Evolutionary conservation across 345 rosid species (phyloP).

Genomic region (Sonneratia alba): DNA sequence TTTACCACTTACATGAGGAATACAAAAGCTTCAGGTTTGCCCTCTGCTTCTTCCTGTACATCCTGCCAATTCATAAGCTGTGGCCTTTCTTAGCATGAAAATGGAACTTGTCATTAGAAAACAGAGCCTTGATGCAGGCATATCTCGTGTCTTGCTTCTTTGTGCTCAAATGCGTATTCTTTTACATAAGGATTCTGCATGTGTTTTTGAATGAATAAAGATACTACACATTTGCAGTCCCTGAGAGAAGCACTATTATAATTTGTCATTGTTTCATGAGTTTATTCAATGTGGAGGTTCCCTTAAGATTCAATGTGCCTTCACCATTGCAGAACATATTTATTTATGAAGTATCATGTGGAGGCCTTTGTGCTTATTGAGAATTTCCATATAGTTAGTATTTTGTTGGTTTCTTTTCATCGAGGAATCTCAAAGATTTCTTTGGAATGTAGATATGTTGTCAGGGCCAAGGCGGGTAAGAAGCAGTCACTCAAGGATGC

Average conservation of each 20-base stretch:
- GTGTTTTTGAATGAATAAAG: too few species aligned
- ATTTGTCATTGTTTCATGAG: neutral
- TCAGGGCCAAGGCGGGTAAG: conserved; percentile 97
- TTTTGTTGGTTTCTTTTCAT: conserved; percentile 3
- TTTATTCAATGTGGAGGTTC: neutral
- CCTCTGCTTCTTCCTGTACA: neutral
- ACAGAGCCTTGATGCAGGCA: neutral
- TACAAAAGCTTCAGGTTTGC: neutral
- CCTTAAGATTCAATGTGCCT: neutral
- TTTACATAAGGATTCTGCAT: neutral
- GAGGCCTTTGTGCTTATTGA: neutral
- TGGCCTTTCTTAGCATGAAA: neutral
- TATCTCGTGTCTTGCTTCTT: neutral
- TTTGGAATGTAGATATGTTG: conserved; percentile 56
- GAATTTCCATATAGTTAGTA: neutral
- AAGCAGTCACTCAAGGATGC: conserved; percentile 91
- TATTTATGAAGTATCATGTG: neutral
- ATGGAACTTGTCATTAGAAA: neutral
- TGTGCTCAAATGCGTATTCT: neutral
- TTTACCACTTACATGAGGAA: neutral
- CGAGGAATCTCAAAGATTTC: neutral
- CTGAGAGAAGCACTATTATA: neutral
- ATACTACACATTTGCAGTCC: neutral
- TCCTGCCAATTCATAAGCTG: neutral
- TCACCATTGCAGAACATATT: neutral